These are phyloP conservation scores for Chlorella sp. DNA, from an alignment of 139 green algal genomes.

Conservation along the genomic window DNA sequence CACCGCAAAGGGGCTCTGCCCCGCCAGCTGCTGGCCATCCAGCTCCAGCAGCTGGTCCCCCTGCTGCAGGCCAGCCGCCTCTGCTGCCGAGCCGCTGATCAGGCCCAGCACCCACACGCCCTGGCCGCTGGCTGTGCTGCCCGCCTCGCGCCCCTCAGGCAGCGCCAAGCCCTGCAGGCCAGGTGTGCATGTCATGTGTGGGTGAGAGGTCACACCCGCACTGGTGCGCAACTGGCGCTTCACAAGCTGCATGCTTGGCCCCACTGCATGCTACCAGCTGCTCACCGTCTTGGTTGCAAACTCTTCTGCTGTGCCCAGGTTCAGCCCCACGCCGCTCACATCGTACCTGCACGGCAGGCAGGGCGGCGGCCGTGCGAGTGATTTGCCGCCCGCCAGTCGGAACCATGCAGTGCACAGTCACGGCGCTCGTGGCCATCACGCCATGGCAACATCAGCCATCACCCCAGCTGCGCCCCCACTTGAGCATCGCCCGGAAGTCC, in stretches of 20 bases:
- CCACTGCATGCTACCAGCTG: neutral
- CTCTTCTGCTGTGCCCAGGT: slow-evolving; percentile 87
- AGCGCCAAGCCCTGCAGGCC: slow-evolving; percentile 17
- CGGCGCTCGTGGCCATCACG: too few species aligned
- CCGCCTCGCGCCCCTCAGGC: neutral
- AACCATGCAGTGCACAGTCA: too few species aligned
- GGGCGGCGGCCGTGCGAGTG: too few species aligned
- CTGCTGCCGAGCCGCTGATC: slow-evolving; percentile 71
- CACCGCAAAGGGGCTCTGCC: slow-evolving; percentile 73
- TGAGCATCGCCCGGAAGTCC: slow-evolving; percentile 88
- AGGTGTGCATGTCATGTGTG: neutral
- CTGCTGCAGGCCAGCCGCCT: slow-evolving; percentile 78
- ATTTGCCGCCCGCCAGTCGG: too few species aligned
- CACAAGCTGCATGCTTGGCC: neutral
- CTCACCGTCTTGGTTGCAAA: slow-evolving; percentile 73
- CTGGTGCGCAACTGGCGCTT: neutral
- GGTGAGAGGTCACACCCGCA: neutral
- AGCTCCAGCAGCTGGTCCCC: slow-evolving; percentile 89
- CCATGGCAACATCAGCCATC: too few species aligned
- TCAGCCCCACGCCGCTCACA: slow-evolving; percentile 93
- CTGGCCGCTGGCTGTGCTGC: neutral
- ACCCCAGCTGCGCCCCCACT: slow-evolving; percentile 33
- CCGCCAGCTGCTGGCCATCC: slow-evolving; percentile 53
- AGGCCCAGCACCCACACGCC: slow-evolving; percentile 88
- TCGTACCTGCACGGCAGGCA: slow-evolving; percentile 70